These are phyloP conservation scores for Crinitomyces ghanaensis DNA, from an alignment of 805 yeast species.

Conservation along the genomic window DNA sequence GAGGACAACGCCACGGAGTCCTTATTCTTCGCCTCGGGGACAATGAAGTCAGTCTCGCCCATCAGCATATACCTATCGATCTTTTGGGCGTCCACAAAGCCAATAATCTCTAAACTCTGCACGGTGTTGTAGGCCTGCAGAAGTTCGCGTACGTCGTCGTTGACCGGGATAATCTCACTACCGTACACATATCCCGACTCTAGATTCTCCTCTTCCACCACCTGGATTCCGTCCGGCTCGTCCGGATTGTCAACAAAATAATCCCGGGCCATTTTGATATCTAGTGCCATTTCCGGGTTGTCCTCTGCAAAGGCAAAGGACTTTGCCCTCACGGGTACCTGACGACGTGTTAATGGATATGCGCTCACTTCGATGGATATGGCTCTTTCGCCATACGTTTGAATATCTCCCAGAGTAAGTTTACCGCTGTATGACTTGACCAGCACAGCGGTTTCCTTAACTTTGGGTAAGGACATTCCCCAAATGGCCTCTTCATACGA, in stretches of 20 bases:
- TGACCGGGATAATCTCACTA: constrained; percentile 41
- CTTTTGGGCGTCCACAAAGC: constrained; percentile 36
- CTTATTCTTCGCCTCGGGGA: constrained; percentile 25
- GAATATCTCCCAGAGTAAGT: not conserved
- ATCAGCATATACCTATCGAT: constrained; percentile 51
- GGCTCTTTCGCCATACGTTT: not conserved
- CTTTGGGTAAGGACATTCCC: not conserved
- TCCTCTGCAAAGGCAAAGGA: constrained; percentile 5
- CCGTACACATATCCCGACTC: constrained; percentile 63
- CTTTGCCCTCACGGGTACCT: constrained; percentile 9
- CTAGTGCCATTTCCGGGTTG: constrained; percentile 1
- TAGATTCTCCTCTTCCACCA: constrained; percentile 32
- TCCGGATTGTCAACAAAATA: constrained; percentile 12
- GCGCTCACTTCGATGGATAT: constrained; percentile 16
- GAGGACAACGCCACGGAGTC: constrained; percentile 36
- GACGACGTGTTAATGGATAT: constrained; percentile 14
- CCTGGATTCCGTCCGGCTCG: constrained; percentile 18
- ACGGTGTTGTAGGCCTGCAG: constrained; percentile 26
- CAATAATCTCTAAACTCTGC: constrained; percentile 54
- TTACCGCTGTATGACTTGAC: not conserved
- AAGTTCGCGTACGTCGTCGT: constrained; percentile 32
- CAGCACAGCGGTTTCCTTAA: not conserved
- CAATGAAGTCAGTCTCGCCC: constrained; percentile 46
- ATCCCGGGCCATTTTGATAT: constrained; percentile 9
- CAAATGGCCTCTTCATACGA: constrained; percentile 10